These are phyloP conservation scores for Globisporangium abappressorium DNA, from an alignment of 352 stramenopile species.

Conservation along the genomic window DNA sequence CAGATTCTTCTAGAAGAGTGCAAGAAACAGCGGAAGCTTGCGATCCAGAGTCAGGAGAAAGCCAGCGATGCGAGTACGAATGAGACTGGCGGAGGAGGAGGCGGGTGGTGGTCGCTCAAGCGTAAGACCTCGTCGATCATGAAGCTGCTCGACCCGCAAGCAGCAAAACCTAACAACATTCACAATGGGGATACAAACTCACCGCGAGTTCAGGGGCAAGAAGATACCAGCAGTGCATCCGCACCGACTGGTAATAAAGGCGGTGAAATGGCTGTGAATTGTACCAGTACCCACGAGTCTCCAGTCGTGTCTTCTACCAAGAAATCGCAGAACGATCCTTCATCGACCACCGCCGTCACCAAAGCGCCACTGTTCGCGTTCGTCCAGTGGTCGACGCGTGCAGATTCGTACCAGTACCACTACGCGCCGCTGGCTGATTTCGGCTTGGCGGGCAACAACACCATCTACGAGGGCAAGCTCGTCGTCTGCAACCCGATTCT, in stretches of 20 bases:
- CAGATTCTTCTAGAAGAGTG: conserved; percentile 17
- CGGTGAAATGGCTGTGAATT: not conserved
- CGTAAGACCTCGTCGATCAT: conserved; percentile 54
- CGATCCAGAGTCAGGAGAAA: conserved; percentile 7
- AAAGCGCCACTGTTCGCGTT: conserved; percentile 54
- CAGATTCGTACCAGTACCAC: conserved; percentile 36
- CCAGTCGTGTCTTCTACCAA: not conserved
- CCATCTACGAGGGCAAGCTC: conserved; percentile 40
- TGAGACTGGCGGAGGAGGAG: conserved; percentile 3
- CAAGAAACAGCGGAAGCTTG: conserved; percentile 20
- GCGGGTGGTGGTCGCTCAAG: conserved; percentile 28
- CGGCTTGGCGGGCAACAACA: conserved; percentile 32
- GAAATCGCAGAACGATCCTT: not conserved
- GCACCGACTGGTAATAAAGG: not conserved
- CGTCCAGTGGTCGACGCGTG: conserved; percentile 56
- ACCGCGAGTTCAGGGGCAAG: not conserved
- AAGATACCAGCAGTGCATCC: not conserved
- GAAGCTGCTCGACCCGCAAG: conserved; percentile 41
- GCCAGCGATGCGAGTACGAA: not conserved
- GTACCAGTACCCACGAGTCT: not conserved
- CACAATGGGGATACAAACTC: not conserved
- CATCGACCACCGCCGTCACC: not conserved
- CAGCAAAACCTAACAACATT: not conserved
- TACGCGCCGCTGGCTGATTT: conserved; percentile 73
- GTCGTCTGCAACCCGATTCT: conserved; percentile 50